Base-by-base conservation (phyloP, 306 rosid species). In the Rosa lucieae region DNA sequence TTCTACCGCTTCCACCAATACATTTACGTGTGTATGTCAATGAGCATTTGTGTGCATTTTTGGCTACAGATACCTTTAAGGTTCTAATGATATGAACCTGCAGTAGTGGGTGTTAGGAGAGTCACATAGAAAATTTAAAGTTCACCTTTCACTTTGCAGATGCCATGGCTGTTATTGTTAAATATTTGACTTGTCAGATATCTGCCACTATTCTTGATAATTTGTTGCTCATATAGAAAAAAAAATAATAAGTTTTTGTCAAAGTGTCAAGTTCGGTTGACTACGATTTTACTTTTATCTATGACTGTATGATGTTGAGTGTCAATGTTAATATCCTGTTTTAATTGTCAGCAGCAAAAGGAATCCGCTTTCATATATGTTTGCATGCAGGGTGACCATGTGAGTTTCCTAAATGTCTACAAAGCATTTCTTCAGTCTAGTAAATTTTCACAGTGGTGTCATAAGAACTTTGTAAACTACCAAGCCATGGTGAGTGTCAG, bases 261-360 rank as follows among this genome's bases (percentile, higher is more conserved):
- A 20, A 59, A 51, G 55, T 58, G 29, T 58, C 14, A 10, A 58
- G 35, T 58, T 58, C 8, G 35, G 35, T 58, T 21, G 65, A 21
- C 65, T 58, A 10, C 14, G n/a, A n/a, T n/a, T n/a, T n/a, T n/a
- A n/a, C n/a, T n/a, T n/a, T n/a, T n/a, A n/a, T n/a, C n/a, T n/a
- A n/a, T n/a, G n/a, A n/a, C n/a, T n/a, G n/a, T n/a, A n/a, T n/a
- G n/a, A n/a, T n/a, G n/a, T n/a, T n/a, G n/a, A n/a, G n/a, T n/a
- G n/a, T n/a, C n/a, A n/a, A n/a, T n/a, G n/a, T n/a, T n/a, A n/a
- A n/a, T n/a, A 74, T 81, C 59, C 69, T 77, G 12, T 66, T 81
- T 72, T 61, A 5, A 29, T 72, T 20, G 77, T 76, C 75, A 83
- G 39, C 88, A 94, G 97, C 73, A 92, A 88, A 81, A 91, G 84